Evolutionary conservation across 345 rosid genomes (phyloP).

Genomic region (Eucalyptus regnans): DNA sequence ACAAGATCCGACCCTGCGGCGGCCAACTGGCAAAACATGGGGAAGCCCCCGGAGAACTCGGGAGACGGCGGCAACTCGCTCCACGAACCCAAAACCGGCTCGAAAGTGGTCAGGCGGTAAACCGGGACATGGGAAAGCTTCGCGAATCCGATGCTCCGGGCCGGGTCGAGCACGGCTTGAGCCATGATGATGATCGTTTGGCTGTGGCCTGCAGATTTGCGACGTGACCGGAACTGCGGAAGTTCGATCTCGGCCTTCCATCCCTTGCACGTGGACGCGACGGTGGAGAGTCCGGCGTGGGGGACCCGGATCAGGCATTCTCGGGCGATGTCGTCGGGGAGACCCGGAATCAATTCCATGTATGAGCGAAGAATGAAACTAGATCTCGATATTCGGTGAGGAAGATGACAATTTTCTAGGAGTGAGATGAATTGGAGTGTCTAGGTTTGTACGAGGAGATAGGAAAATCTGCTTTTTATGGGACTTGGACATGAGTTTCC

Average conservation of each 20-base stretch:
- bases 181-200: constrained; percentile 42
- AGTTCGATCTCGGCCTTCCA: constrained; percentile 46
- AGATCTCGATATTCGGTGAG: neutral
- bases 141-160: neutral
- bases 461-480: neutral
- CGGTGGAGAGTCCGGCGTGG: constrained; percentile 18
- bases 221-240: constrained; percentile 19
- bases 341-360: constrained; percentile 56
- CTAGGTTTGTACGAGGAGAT: neutral
- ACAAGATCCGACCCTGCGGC: constrained; percentile 53
- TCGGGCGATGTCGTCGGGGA: constrained; percentile 49
- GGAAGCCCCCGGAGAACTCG: constrained; percentile 28
- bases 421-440: neutral
- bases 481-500: neutral
- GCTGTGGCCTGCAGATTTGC: constrained; percentile 14
- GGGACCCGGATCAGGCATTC: constrained; percentile 45
- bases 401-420: neutral
- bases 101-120: constrained; percentile 28
- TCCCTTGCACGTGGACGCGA: constrained; percentile 32
- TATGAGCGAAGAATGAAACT: neutral
- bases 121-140: constrained; percentile 14
- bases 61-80: constrained; percentile 43
- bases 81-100: constrained; percentile 47
- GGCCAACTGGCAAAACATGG: constrained; percentile 49
- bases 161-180: constrained; percentile 33